Evolutionary conservation across 257 asterid genomes (phyloP), one percentile per base, ranked within the genome.

Genomic region (Anisodus acutangulus): DNA sequence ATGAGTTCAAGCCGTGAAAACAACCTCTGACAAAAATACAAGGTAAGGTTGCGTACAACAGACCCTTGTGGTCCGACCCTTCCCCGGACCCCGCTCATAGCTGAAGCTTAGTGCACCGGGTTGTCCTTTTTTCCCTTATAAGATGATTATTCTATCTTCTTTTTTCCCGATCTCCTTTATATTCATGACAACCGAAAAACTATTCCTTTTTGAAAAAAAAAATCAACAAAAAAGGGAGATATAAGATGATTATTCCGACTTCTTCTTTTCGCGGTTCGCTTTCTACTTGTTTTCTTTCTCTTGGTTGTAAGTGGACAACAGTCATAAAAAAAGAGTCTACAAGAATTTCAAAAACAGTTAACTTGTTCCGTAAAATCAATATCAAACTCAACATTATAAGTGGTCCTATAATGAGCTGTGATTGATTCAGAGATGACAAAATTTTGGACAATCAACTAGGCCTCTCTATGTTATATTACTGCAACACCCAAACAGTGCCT

Each of bases 401-500:
- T 82, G 84, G 84, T 82, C 84, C 84, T 82, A 69, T 66, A 31
- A 82, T 82, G 79, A 64, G 84, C 84, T 82, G 84, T 82, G 45
- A 22, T 63, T 47, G 51, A 82, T 51, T 39, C 63, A 69, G 17
- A 63, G 43, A 67, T 82, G 84, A 82, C 84, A 82, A 37, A 49
- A 53, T 12, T 51, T 78, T 78, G 31, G 45, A 78, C 31, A 51
- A 51, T 10, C 80, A 76, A 76, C 63, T 76, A 51, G 81, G 62
- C 81, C 81, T 76, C 22, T 49, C 81, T 13, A 45, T 22, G 22
- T 49, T 74, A 31, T 51, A 22, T 9, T 43, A 26, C 81, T 78
- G 81, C 49, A 78, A 26, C 49, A 78, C 54, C 78, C 54, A 69
- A 69, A 69, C 78, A 69, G 54, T 39, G 31, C 78, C 49, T 53